Base-by-base conservation (phyloP, 2,329 filamentous ascomycete species). In the Ambrosiella beaveri region DNA sequence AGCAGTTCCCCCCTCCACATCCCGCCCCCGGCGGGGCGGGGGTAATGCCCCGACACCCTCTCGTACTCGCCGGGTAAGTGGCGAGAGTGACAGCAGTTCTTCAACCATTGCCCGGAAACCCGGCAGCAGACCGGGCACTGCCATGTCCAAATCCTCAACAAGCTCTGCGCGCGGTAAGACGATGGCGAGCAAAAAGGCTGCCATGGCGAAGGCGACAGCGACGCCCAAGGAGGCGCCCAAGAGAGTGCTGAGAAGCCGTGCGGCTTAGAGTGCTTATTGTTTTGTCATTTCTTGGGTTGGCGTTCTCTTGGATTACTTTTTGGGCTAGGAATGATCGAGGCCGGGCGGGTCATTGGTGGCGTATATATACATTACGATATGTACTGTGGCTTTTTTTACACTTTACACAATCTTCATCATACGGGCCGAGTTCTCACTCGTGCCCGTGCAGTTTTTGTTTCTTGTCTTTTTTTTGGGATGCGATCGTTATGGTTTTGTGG, bases 31-130 rank as follows among this genome's bases (percentile, higher is more conserved):
- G 54, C 62, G 62, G 27, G 61, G 66, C 13, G 65, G n/a, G n/a
- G n/a, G n/a, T n/a, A n/a, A n/a, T n/a, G 77, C 76, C 39, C 74
- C 75, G 60, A 59, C 49, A 7, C n/a, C 49, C 6, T 49, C 70
- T 58, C 73, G 75, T 66, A 69, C 71, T 65, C 86, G 83, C 64
- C 75, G 71, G 63, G 74, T 72, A 58, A 85, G 82, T 66, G 81
- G 81, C 65, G 74, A 77, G 13, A 85, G 81, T 63, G 79, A 84
- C 58, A 74, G 71, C 4, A 86, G 82, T 67, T 78, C 77, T 12
- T 77, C 79, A 7, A 86, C 84, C 0, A 80, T 85, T 19, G 74
- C 84, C 49, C 77, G 77, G 67, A 84, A 79, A 66, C 69, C 71
- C 2, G 68, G 67, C 15, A 59, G 57, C n/a, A 47, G 57, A 40